A percentile compares a stretch with the other conserved stretches of the same genome.
Conservation (phyloP, 129 eudicot genomes). For the Apium graveolens region DNA sequence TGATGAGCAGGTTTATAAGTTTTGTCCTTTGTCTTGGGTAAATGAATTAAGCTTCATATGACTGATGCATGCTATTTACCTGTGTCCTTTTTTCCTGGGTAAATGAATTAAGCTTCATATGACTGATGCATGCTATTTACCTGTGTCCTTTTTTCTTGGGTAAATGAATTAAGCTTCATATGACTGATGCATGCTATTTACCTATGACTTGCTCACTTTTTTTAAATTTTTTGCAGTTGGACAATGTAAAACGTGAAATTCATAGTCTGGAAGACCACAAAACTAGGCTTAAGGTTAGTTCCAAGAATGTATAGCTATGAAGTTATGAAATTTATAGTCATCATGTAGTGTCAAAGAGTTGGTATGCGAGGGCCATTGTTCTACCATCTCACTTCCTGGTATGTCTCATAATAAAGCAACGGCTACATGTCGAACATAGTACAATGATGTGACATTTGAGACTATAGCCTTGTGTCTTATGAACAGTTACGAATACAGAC, state of each 20-base stretch:
- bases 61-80: too few species aligned
- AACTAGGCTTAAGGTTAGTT: constrained; percentile 57
- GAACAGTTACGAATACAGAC: neutral
- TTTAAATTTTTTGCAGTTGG: constrained; percentile 40
- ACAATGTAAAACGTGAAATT: constrained; percentile 45
- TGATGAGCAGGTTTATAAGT: constrained; percentile 47
- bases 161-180: neutral
- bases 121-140: too few species aligned
- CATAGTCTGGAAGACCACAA: constrained; percentile 47
- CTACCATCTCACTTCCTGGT: neutral
- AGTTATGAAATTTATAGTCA: neutral
- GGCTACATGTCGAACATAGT: neutral
- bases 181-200: too few species aligned
- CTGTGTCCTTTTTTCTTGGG: neutral
- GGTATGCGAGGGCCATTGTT: neutral
- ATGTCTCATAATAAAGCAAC: neutral
- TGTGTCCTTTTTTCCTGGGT: neutral
- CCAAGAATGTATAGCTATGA: neutral
- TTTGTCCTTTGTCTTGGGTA: neutral
- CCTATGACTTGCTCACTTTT: neutral
- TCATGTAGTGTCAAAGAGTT: too few species aligned
- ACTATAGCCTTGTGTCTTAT: neutral
- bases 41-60: neutral
- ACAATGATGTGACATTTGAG: neutral
- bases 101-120: neutral